These are phyloP conservation scores for Spongiforma sp. DNA, from an alignment of 1,284 basidiomycete genomes.

Conservation along the genomic window DNA sequence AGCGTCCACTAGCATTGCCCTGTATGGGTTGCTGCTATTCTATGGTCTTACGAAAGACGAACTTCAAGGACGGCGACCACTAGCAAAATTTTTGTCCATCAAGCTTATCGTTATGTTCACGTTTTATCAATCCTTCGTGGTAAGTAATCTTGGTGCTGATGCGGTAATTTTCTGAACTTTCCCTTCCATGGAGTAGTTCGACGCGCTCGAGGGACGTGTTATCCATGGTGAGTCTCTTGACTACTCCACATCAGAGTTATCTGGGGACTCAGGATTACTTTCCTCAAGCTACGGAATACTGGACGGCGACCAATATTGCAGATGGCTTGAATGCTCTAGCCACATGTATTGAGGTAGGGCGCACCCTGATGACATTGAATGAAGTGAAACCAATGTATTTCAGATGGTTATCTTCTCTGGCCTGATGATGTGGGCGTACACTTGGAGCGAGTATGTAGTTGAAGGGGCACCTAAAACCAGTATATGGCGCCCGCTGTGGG, in stretches of 20 bases:
- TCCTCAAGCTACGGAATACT: slow-evolving; percentile 66
- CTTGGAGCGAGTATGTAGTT: slow-evolving; percentile 65
- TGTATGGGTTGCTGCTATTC: slow-evolving; percentile 83
- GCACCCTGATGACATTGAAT: background rate
- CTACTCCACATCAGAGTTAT: background rate
- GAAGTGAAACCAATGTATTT: slow-evolving; percentile 4
- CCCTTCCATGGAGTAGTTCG: slow-evolving; percentile 50
- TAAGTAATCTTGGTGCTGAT: slow-evolving; percentile 40
- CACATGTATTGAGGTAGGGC: slow-evolving; percentile 78
- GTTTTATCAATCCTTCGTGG: slow-evolving; percentile 79
- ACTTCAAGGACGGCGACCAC: slow-evolving; percentile 72
- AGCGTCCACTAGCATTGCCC: slow-evolving; percentile 58
- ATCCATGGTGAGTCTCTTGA: slow-evolving; percentile 54
- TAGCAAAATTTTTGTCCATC: slow-evolving; percentile 84
- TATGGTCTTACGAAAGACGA: slow-evolving; percentile 83
- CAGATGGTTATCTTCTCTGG: slow-evolving; percentile 84
- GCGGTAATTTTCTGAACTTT: background rate
- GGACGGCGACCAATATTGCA: slow-evolving; percentile 80
- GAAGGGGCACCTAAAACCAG: slow-evolving; percentile 47
- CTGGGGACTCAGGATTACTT: slow-evolving; percentile 1
- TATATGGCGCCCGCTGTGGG: slow-evolving; percentile 71
- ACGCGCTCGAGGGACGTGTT: slow-evolving; percentile 59
- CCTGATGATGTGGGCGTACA: slow-evolving; percentile 85
- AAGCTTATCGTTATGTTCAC: slow-evolving; percentile 89
- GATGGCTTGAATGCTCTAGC: slow-evolving; percentile 84